Conservation (phyloP, 176 grass and related monocot genomes). For the Oryza rufipogon region DNA sequence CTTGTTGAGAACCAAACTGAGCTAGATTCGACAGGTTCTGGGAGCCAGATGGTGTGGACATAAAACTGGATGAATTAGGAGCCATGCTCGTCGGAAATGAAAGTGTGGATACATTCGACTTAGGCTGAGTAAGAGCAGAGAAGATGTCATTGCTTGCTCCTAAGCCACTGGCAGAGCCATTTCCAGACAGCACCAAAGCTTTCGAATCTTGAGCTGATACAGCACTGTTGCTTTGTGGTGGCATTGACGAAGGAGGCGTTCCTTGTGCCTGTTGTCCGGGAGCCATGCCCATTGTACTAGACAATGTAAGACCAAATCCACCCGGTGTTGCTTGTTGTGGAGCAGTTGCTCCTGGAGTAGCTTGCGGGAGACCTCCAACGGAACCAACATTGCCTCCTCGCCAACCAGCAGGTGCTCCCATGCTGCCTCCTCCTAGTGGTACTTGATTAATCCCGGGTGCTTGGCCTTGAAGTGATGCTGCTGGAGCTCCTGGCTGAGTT, state of each 20-base stretch:
- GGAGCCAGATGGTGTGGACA: conserved; percentile 49
- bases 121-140: conserved; percentile 70
- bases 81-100: conserved; percentile 36
- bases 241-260: conserved; percentile 59
- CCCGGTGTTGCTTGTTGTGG: conserved; percentile 50
- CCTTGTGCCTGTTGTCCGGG: conserved; percentile 58
- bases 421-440: conserved; percentile 49
- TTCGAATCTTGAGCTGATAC: conserved; percentile 57
- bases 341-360: conserved; percentile 44
- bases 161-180: conserved; percentile 60
- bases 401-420: conserved; percentile 68
- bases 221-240: conserved; percentile 52
- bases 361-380: conserved; percentile 48
- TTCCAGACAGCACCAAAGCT: conserved; percentile 73
- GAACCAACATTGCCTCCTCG: conserved; percentile 52
- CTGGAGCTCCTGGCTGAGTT: conserved; percentile 56
- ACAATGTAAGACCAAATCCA: conserved; percentile 62
- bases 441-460: conserved; percentile 53
- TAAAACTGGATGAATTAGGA: conserved; percentile 47
- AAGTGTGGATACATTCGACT: conserved; percentile 41
- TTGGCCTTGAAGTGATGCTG: conserved; percentile 59
- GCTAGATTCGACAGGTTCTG: conserved; percentile 59
- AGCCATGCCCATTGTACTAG: conserved; percentile 52
- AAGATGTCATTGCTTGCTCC: conserved; percentile 67
- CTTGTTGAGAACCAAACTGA: conserved; percentile 64